phyloP scores from a whole-genome alignment of 495 filamentous ascomycete genomes.

The Annulohypoxylon maeteangense region DNA sequence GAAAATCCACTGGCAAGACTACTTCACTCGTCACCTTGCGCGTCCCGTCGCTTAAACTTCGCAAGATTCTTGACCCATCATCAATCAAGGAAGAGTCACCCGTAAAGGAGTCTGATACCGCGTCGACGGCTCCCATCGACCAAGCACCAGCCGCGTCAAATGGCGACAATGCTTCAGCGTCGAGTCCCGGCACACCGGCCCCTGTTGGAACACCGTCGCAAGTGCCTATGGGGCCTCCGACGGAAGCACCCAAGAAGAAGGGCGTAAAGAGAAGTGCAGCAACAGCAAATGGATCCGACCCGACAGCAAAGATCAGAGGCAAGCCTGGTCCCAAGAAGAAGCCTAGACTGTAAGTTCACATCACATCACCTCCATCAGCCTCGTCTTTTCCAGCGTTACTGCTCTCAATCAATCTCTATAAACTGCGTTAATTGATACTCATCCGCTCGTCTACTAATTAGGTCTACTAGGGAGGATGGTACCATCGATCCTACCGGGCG shows the following conservation, averaged over 20 bases:
- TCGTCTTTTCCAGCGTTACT: neutral
- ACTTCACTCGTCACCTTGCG: constrained; percentile 52
- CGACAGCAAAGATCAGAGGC: constrained; percentile 74
- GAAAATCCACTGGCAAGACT: constrained; percentile 52
- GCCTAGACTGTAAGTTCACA: constrained; percentile 80
- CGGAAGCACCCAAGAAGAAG: constrained; percentile 70
- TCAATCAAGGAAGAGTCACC: constrained; percentile 57
- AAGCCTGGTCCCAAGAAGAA: constrained; percentile 98
- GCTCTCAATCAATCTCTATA: constrained; percentile 1
- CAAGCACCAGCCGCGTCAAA: constrained; percentile 40
- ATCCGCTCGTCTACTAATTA: constrained; percentile 49
- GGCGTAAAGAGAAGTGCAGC: constrained; percentile 61
- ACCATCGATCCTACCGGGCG: constrained; percentile 58
- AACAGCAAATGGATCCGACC: constrained; percentile 61
- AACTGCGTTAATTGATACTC: neutral
- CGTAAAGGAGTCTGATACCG: constrained; percentile 44
- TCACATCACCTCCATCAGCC: neutral
- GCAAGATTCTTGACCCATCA: constrained; percentile 56
- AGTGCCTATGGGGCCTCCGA: constrained; percentile 61
- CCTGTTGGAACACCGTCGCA: constrained; percentile 56
- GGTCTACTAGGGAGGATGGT: constrained; percentile 66
- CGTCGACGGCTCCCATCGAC: constrained; percentile 40
- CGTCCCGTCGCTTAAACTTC: constrained; percentile 52
- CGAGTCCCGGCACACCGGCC: constrained; percentile 58
- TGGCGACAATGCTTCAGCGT: constrained; percentile 60